Evolutionary conservation across 2,329 filamentous ascomycete genomes (phyloP).

Genomic region (Xylaria digitata): DNA sequence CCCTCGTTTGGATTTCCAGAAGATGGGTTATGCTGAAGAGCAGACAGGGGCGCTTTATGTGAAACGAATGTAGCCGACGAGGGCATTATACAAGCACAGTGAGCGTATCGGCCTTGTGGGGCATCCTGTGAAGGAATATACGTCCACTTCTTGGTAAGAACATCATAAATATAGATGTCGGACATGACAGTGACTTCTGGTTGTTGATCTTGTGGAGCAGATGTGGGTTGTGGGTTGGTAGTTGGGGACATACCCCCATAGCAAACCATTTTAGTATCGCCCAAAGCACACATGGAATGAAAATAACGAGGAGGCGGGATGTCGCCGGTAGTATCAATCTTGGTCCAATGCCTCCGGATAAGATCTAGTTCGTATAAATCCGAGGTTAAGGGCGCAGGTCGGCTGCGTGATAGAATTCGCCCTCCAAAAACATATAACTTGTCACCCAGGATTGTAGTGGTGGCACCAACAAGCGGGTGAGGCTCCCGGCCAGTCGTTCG

Average conservation of each 20-base stretch:
- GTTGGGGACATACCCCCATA: conserved; percentile 98
- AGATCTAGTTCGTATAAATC: conserved; percentile 95
- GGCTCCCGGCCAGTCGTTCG: conserved; percentile 92
- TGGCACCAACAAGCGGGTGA: conserved; percentile 90
- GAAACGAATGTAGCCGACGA: conserved; percentile 90
- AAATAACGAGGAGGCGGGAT: conserved; percentile 94
- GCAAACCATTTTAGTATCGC: conserved; percentile 95
- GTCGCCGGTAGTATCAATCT: conserved; percentile 84
- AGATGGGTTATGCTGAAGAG: conserved; percentile 88
- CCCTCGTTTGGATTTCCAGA: conserved; percentile 88
- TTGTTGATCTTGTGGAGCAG: conserved; percentile 69
- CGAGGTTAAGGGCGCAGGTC: conserved; percentile 82
- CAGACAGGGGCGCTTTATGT: conserved; percentile 82
- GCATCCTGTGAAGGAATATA: conserved; percentile 82
- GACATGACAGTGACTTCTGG: conserved; percentile 97
- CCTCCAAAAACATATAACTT: conserved; percentile 98
- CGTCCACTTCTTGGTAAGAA: conserved; percentile 84
- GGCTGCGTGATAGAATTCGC: conserved; percentile 83
- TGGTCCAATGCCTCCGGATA: conserved; percentile 91
- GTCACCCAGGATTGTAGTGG: conserved; percentile 93
- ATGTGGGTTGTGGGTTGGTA: conserved; percentile 58
- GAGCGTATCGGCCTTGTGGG: conserved; percentile 94
- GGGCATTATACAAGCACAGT: conserved; percentile 92
- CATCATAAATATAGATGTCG: conserved; percentile 95
- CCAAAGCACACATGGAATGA: conserved; percentile 92